A percentile compares a stretch with the other conserved stretches of the same genome.
phyloP scores from a whole-genome alignment of 2,329 filamentous ascomycete genomes.

The Penicillium sp. region DNA sequence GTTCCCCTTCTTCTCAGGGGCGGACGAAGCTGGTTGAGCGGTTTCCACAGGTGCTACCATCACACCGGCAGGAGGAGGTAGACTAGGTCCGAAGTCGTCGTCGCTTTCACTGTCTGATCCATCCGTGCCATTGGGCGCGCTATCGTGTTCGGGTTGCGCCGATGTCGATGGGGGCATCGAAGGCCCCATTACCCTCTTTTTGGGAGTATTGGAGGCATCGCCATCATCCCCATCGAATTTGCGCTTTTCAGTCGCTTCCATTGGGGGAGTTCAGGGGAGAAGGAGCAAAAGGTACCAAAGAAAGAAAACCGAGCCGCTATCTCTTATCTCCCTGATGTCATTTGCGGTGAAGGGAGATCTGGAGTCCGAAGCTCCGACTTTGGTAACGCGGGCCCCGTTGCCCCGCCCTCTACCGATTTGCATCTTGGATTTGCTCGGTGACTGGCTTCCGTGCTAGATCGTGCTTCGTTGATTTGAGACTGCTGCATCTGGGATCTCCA shows the following conservation, averaged over 20 bases:
- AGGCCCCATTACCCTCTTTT: constrained; percentile 53
- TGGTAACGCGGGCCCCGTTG: not conserved
- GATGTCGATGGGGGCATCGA: constrained; percentile 50
- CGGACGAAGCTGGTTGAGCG: not conserved
- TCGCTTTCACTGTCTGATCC: constrained; percentile 29
- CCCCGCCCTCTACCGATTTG: not conserved
- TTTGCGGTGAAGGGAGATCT: not conserved
- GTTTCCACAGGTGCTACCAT: not conserved
- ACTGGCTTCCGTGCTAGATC: not conserved
- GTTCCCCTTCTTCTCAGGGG: constrained; percentile 35
- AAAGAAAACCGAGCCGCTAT: not conserved
- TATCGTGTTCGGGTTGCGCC: constrained; percentile 4
- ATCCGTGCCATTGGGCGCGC: constrained; percentile 8
- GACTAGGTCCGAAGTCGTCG: constrained; percentile 45
- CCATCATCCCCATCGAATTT: constrained; percentile 13
- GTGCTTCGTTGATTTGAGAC: not conserved
- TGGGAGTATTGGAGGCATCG: constrained; percentile 2
- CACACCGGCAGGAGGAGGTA: constrained; percentile 31
- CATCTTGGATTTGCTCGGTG: too few relatives aligned
- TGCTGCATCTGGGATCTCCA: not conserved
- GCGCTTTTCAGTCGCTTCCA: constrained; percentile 20
- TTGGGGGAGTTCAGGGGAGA: not conserved
- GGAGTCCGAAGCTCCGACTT: not conserved
- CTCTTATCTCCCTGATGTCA: not conserved
- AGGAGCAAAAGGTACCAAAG: not conserved